Evolutionary conservation across 495 filamentous ascomycete species (phyloP).

Genomic region (Aspergillus cavernicola): DNA sequence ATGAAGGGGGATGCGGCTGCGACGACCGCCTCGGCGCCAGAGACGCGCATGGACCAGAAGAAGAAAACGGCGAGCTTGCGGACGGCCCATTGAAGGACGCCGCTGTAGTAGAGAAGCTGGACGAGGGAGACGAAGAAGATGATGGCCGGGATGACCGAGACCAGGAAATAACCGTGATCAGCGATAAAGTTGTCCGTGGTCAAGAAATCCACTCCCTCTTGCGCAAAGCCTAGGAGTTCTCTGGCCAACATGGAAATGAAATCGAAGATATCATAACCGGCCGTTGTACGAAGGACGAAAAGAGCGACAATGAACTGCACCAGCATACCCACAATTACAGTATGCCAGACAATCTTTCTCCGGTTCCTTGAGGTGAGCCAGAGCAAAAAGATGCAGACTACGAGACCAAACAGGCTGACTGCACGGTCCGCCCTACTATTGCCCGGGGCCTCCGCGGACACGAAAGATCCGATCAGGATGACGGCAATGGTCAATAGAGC

Average conservation of each 20-base stretch:
- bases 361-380: constrained; percentile 69
- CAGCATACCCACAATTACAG: constrained; percentile 85
- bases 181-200: constrained; percentile 46
- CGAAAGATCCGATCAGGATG: constrained; percentile 73
- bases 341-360: constrained; percentile 58
- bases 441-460: constrained; percentile 59
- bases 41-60: constrained; percentile 86
- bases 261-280: constrained; percentile 80
- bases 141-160: constrained; percentile 72
- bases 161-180: constrained; percentile 60
- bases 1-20: constrained; percentile 94
- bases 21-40: constrained; percentile 88
- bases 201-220: constrained; percentile 66
- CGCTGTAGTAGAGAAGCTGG: constrained; percentile 74
- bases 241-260: constrained; percentile 73
- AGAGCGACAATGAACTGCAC: constrained; percentile 83
- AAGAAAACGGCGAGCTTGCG: constrained; percentile 83
- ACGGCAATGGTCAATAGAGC: constrained; percentile 60
- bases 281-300: constrained; percentile 76
- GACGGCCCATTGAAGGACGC: constrained; percentile 82
- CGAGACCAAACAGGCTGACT: constrained; percentile 74
- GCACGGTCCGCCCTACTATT: constrained; percentile 78
- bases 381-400: constrained; percentile 64
- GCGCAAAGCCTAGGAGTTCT: constrained; percentile 66
- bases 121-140: constrained; percentile 91